phyloP scores from a whole-genome alignment of 345 rosid species.

The Hibiscus syriacus region DNA sequence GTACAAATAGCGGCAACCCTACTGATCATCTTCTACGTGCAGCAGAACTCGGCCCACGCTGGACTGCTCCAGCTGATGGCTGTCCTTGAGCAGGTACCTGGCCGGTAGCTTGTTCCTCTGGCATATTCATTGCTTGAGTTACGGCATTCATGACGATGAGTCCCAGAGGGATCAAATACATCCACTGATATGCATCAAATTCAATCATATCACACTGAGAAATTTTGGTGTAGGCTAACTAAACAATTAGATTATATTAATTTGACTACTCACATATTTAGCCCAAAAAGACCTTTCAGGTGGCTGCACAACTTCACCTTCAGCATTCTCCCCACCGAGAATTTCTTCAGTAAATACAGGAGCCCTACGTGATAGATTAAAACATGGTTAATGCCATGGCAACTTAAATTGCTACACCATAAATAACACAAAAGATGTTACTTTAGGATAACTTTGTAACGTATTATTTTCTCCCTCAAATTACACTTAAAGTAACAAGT shows the following conservation, averaged over 20 bases:
- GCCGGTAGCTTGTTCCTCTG: slow-evolving; percentile 67
- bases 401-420: neutral
- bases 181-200: slow-evolving; percentile 54
- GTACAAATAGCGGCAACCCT: neutral
- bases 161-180: slow-evolving; percentile 88
- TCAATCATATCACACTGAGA: neutral
- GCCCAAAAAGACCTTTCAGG: slow-evolving; percentile 95
- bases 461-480: neutral
- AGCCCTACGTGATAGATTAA: slow-evolving; percentile 36
- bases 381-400: neutral
- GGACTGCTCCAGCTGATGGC: slow-evolving; percentile 33
- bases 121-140: slow-evolving; percentile 86
- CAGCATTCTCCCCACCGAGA: slow-evolving; percentile 50
- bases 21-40: slow-evolving; percentile 43
- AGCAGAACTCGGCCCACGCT: slow-evolving; percentile 40
- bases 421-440: neutral
- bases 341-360: slow-evolving; percentile 68
- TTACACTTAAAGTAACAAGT: neutral
- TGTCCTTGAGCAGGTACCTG: slow-evolving; percentile 37
- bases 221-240: neutral
- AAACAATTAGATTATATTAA: neutral
- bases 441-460: neutral
- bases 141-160: slow-evolving; percentile 83
- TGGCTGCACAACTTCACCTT: slow-evolving; percentile 51
- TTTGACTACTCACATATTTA: slow-evolving; percentile 65